phyloP scores from a whole-genome alignment of 306 rosid species.

The Pterocarpus macrocarpus region DNA sequence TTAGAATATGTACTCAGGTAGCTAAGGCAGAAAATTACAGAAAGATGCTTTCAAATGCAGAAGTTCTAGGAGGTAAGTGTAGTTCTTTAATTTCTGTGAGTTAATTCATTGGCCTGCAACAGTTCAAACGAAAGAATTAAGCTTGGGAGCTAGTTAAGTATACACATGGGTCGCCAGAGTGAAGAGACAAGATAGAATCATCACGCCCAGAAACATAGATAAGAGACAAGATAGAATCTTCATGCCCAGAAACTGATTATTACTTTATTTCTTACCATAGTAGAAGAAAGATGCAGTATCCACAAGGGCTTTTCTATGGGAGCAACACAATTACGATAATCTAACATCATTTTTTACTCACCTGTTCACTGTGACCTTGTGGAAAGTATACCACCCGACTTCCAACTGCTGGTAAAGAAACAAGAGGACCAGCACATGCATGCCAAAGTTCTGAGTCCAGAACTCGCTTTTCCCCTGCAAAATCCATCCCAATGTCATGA shows the following conservation, averaged over 20 bases:
- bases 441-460: slow-evolving; percentile 98
- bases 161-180: no score
- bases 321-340: slow-evolving; percentile 49
- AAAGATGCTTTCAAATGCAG: neutral
- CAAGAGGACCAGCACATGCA: slow-evolving; percentile 99
- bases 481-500: slow-evolving; percentile 43
- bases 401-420: slow-evolving; percentile 87
- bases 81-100: neutral
- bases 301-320: neutral
- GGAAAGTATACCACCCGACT: slow-evolving; percentile 95
- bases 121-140: slow-evolving; percentile 13
- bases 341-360: slow-evolving; percentile 47
- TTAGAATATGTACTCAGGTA: slow-evolving; percentile 1
- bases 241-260: slow-evolving; percentile 37
- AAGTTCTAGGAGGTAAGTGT: slow-evolving; percentile 13
- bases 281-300: slow-evolving; percentile 34
- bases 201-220: slow-evolving; percentile 20
- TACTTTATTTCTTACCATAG: slow-evolving; percentile 45
- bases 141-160: no score
- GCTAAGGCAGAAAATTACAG: slow-evolving; percentile 23
- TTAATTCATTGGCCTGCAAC: slow-evolving; percentile 22
- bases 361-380: slow-evolving; percentile 99
- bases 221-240: slow-evolving; percentile 35
- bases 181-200: no score
- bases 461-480: slow-evolving; percentile 90